Percentiles rank a stretch among this genome's conserved stretches.
Conservation (phyloP, 202 grass and related monocot species). For the Setaria viridis region DNA sequence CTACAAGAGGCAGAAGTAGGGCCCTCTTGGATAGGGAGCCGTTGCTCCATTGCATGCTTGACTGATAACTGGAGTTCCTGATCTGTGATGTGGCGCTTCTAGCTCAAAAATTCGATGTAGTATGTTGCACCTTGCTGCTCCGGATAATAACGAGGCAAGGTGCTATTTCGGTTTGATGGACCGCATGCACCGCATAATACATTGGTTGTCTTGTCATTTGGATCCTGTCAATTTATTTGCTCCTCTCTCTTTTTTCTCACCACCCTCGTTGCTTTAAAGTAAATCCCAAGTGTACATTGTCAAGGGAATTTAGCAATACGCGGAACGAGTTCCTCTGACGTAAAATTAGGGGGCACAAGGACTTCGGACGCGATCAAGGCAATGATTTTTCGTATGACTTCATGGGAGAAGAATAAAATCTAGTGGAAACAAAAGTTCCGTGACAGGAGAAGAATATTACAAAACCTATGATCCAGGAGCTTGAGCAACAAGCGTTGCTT, state of each 20-base stretch:
- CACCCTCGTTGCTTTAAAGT: neutral
- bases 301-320: neutral
- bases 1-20: slow-evolving; percentile 96
- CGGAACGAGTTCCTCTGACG: no score
- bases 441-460: neutral
- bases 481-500: neutral
- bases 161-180: slow-evolving; percentile 53
- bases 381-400: neutral
- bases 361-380: neutral
- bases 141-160: slow-evolving; percentile 47
- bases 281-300: neutral
- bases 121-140: slow-evolving; percentile 41
- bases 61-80: neutral
- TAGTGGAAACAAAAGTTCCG: neutral
- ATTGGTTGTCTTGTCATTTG: slow-evolving; percentile 41
- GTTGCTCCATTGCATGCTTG: slow-evolving; percentile 12
- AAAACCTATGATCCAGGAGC: slow-evolving; percentile 7
- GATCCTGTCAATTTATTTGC: neutral
- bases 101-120: slow-evolving; percentile 12
- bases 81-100: slow-evolving; percentile 35
- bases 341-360: no score
- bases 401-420: neutral
- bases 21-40: slow-evolving; percentile 17
- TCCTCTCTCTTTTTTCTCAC: neutral
- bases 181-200: slow-evolving; percentile 10